A percentile compares a stretch with the other conserved stretches of the same genome.
phyloP scores from a whole-genome alignment of 768 basidiomycete genomes.

The Myochromella boudieri region DNA sequence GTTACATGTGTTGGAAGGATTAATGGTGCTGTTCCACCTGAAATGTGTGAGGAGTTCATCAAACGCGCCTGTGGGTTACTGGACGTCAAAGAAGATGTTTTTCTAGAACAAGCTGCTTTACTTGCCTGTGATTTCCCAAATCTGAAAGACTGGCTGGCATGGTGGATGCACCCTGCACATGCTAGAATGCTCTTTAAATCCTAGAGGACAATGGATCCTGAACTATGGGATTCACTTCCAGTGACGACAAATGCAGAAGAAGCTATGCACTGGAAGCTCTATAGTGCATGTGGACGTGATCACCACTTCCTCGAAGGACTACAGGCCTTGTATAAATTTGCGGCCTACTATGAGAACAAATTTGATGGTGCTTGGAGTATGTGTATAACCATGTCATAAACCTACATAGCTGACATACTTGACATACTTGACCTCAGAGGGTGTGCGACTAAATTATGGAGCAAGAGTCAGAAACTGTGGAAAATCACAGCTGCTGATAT shows the following conservation, averaged over 20 bases:
- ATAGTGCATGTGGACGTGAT: constrained; percentile 21
- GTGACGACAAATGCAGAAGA: too few relatives aligned
- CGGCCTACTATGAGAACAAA: neutral
- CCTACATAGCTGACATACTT: too few relatives aligned
- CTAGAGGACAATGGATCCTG: constrained; percentile 13
- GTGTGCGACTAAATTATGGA: too few relatives aligned
- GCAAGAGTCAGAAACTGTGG: too few relatives aligned
- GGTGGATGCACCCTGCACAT: constrained; percentile 27
- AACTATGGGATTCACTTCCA: constrained; percentile 25
- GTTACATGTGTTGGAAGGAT: constrained; percentile 25
- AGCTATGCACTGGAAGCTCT: too few relatives aligned
- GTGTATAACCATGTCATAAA: too few relatives aligned
- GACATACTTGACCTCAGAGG: too few relatives aligned
- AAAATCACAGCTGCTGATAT: neutral
- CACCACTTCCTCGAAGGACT: constrained; percentile 24
- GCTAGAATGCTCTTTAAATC: constrained; percentile 24
- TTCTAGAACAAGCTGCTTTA: constrained; percentile 5
- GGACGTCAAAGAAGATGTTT: constrained; percentile 1
- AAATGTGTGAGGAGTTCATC: constrained; percentile 11
- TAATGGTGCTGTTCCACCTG: constrained; percentile 20
- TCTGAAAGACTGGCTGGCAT: constrained; percentile 25
- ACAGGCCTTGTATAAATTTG: neutral
- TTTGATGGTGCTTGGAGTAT: neutral
- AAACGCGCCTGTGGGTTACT: constrained; percentile 16
- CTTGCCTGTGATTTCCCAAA: constrained; percentile 25